A percentile compares a stretch with the other conserved stretches of the same genome.
Conservation (phyloP, 2,329 filamentous ascomycete genomes). For the Akanthomyces muscarius region DNA sequence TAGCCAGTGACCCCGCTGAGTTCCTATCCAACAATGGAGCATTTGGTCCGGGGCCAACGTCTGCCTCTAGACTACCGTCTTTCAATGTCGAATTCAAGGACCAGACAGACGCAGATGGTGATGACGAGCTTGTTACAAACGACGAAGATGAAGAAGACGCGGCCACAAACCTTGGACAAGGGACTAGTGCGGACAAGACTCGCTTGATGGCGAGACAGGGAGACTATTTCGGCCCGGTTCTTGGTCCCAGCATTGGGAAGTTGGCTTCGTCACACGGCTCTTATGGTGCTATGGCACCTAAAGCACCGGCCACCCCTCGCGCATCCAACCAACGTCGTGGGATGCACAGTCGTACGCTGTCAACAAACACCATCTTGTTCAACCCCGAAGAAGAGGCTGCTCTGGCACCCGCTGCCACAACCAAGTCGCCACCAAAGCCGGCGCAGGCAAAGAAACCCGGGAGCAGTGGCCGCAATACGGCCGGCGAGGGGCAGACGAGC, state of each 20-base stretch:
- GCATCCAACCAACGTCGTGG: conserved; percentile 34
- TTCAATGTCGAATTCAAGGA: conserved; percentile 43
- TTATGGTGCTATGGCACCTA: conserved; percentile 22
- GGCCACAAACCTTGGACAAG: conserved; percentile 38
- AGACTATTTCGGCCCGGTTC: conserved; percentile 15
- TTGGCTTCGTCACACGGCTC: conserved; percentile 33
- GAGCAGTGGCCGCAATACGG: conserved; percentile 32
- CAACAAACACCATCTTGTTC: conserved; percentile 79
- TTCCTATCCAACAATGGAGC: conserved; percentile 51
- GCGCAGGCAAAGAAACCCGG: conserved; percentile 34
- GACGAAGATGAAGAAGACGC: conserved; percentile 65
- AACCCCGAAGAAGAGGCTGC: conserved; percentile 54
- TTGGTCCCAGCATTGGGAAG: conserved; percentile 27
- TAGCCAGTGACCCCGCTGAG: conserved; percentile 61
- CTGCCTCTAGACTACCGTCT: conserved; percentile 35
- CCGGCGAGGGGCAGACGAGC: conserved; percentile 19
- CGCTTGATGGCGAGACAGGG: conserved; percentile 30
- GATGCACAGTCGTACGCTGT: conserved; percentile 68
- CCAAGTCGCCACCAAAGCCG: conserved; percentile 38
- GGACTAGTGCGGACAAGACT: conserved; percentile 26
- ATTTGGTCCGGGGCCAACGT: conserved; percentile 27
- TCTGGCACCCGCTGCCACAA: conserved; percentile 35
- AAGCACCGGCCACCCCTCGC: conserved; percentile 31
- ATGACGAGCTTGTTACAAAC: conserved; percentile 83
- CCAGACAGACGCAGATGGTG: conserved; percentile 79